Evolutionary conservation across 2,329 filamentous ascomycete species (phyloP), one percentile per base, ranked within the genome.

Genomic region (Fusarium guadeloupense): DNA sequence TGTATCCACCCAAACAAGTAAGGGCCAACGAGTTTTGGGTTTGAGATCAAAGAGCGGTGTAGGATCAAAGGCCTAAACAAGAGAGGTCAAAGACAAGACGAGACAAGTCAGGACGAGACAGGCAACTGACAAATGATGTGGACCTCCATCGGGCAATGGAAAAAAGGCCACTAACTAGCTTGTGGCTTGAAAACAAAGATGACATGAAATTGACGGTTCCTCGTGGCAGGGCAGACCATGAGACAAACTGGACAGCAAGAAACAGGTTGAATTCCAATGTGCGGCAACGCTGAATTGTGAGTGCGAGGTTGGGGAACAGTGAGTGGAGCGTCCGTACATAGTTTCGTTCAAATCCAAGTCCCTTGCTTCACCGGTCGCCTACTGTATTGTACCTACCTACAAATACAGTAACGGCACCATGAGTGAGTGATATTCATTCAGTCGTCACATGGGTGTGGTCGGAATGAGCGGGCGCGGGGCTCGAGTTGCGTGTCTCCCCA

Each of bases 31-130:
- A 60, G 62, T 59, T 64, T 62, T 54, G 56, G 55, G 58, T 65
- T 61, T 61, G 47, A 62, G 46, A 55, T 63, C 54, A 69, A 69
- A 69, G 51, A 69, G 67, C 67, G 67, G 67, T 69, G 67, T 64
- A 64, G 65, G 39, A 61, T 41, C 53, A 34, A 50, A 57, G 59
- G 50, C 48, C 58, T 45, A 37, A 63, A 65, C 57, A 37, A 59
- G 57, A 55, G 43, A 68, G 43, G 57, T 57, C 44, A 51, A 56
- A 59, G 48, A 54, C 55, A 44, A 64, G 62, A 59, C 45, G 55
- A 66, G 64, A 62, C 63, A 47, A 58, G 56, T 51, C 52, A 54
- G 57, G 59, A 59, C 63, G 49, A 59, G 62, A 60, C 60, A 59
- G 47, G 62, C 37, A 57, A 47, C 35, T 35, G 50, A 25, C 34